Conservation (phyloP, 805 yeast species). For the Yamadazyma sp. region DNA sequence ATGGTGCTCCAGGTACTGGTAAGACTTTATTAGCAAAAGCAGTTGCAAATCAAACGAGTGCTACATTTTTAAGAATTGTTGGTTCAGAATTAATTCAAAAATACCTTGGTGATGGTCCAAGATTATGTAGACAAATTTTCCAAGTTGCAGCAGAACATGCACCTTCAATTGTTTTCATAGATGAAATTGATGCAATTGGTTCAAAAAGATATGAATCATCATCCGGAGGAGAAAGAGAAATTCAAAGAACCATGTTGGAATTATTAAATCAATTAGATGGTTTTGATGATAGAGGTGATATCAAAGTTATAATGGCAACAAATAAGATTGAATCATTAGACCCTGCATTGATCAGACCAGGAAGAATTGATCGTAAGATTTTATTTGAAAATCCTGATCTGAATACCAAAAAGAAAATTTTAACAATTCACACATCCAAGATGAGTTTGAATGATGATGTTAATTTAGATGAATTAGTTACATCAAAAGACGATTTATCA, state of each 20-base stretch:
- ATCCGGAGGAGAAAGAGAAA: constrained; percentile 96
- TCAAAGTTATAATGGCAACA: constrained; percentile 97
- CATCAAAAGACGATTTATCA: constrained; percentile 87
- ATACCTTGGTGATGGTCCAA: constrained; percentile 96
- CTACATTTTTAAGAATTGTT: constrained; percentile 92
- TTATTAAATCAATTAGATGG: constrained; percentile 94
- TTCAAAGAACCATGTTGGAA: constrained; percentile 97
- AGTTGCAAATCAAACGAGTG: constrained; percentile 96
- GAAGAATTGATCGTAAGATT: constrained; percentile 94
- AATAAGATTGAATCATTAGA: constrained; percentile 91
- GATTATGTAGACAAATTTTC: constrained; percentile 89
- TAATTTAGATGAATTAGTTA: constrained; percentile 83
- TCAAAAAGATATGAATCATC: constrained; percentile 97
- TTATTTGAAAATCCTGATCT: constrained; percentile 95
- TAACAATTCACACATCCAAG: constrained; percentile 87
- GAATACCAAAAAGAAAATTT: constrained; percentile 87
- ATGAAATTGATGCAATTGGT: constrained; percentile 98
- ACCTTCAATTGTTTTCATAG: constrained; percentile 97
- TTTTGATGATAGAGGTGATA: constrained; percentile 95
- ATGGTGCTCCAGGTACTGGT: constrained; percentile 99
- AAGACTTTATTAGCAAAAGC: constrained; percentile 95
- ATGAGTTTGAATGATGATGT: constrained; percentile 90
- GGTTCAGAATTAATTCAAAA: constrained; percentile 97
- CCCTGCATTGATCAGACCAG: constrained; percentile 95
- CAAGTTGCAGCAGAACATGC: constrained; percentile 97